Conservation (phyloP, 1,139 yeast species). For the Hansenula lynferdii region DNA sequence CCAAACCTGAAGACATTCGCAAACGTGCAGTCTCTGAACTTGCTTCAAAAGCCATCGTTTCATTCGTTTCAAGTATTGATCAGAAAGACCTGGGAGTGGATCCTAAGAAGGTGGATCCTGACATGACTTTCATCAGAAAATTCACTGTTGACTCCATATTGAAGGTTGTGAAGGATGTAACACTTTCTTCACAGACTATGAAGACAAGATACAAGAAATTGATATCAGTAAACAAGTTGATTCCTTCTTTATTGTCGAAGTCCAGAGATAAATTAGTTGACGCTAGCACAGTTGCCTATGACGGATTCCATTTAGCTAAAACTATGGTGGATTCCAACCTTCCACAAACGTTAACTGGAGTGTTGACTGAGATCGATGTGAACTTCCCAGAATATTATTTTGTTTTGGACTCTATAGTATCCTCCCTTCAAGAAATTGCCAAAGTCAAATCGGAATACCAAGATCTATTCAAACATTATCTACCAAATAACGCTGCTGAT, state of each 20-base stretch:
- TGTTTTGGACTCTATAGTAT: conserved; percentile 35
- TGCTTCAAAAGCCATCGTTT: conserved; percentile 43
- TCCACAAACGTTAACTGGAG: conserved; percentile 45
- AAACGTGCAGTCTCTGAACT: conserved; percentile 30
- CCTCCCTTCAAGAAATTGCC: conserved; percentile 57
- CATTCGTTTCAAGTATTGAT: conserved; percentile 54
- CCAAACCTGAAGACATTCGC: conserved; percentile 28
- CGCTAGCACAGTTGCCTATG: conserved; percentile 12
- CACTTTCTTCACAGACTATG: conserved; percentile 28
- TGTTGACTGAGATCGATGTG: conserved; percentile 58
- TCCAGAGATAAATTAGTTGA: conserved; percentile 14
- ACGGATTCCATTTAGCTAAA: conserved; percentile 36
- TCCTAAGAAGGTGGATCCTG: conserved; percentile 55
- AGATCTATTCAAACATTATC: conserved; percentile 48
- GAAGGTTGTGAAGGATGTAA: conserved; percentile 53
- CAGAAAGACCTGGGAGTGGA: conserved; percentile 36
- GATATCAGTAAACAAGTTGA: conserved; percentile 52
- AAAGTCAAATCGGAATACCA: conserved; percentile 55
- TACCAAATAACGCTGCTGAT: conserved; percentile 44
- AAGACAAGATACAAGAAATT: conserved; percentile 48
- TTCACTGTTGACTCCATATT: conserved; percentile 69
- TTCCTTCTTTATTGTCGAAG: conserved; percentile 35
- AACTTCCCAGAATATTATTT: conserved; percentile 58
- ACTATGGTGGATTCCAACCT: conserved; percentile 58
- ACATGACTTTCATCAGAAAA: conserved; percentile 66